These are phyloP conservation scores for Solanum hybrid DNA, from an alignment of 305 asterid species.

Conservation along the genomic window DNA sequence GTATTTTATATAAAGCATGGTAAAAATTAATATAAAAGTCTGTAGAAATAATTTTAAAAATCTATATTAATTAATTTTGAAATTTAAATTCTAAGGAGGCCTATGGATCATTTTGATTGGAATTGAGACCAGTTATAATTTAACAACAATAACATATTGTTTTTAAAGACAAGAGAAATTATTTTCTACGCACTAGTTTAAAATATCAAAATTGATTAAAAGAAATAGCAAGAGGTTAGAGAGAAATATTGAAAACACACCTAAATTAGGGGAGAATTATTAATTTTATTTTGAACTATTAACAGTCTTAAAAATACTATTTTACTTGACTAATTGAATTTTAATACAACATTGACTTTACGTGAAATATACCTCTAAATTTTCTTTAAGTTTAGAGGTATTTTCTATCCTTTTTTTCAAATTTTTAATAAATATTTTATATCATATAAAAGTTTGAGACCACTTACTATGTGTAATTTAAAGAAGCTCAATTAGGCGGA, in stretches of 20 bases:
- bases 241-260: rapidly evolving
- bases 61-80: not conserved
- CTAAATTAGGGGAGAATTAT: rapidly evolving
- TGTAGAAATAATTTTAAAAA: not conserved
- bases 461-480: not conserved
- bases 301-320: rapidly evolving
- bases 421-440: too few species aligned
- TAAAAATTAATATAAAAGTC: too few species aligned
- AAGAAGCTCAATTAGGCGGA: not conserved
- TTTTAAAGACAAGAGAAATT: too few species aligned
- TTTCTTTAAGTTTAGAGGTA: too few species aligned
- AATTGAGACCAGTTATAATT: too few species aligned
- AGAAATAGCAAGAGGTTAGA: not conserved
- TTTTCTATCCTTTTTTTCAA: too few species aligned
- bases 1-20: not conserved
- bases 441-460: too few species aligned
- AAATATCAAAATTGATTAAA: too few species aligned
- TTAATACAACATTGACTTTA: too few species aligned
- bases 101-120: not conserved
- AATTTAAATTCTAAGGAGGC: not conserved
- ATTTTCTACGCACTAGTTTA: too few species aligned
- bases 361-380: too few species aligned
- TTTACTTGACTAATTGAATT: not conserved
- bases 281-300: rapidly evolving
- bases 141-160: too few species aligned